Base-by-base conservation (phyloP, 2,329 filamentous ascomycete genomes). In the Cladophialophora exuberans region DNA sequence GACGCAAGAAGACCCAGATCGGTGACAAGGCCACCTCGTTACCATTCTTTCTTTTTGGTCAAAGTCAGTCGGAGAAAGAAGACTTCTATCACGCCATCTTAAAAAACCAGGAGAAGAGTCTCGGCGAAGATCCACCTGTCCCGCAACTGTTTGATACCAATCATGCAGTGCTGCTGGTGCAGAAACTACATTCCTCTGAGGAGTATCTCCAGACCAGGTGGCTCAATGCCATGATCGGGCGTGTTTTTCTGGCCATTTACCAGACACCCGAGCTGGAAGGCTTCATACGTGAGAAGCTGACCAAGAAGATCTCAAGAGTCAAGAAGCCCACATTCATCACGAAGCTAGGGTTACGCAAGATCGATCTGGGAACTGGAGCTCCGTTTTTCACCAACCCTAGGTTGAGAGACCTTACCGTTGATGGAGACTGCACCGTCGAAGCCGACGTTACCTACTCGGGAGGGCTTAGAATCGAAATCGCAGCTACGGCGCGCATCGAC, bases 61-160 rank as follows among this genome's bases (percentile, higher is more conserved):
- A 97, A 63, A 96, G 95, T 66, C 90, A 90, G 69, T 96, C 92
- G 0, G 90, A 94, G 42, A 99, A 99, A 71, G 94, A 99, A 72
- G 94, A 99, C 69, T 97, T 99, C 73, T 99, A 99, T 71, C 93
- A 96, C 72, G 89, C 93, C 10, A 78, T 99, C 64, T 78, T 99
- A 33, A 85, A 86, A 65, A 95, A 92, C 61, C 89, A 96, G 68
- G 86, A 91, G 63, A 85, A 87, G 64, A 79, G 80, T 33, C 74
- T 77, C 2, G 76, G 77, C 18, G 76, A 80, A 51, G 76, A 78
- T 17, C 81, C 85, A 1, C 90, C 91, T 0, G 79, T 80, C 49
- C 87, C 89, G 7, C 82, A 89, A 60, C 80, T 85, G 11, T 96
- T 96, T 65, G 88, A 96, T 25, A 83, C 90, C 13, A 87, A 88